Conservation (phyloP, 306 rosid species). For the Biancaea sappan region DNA sequence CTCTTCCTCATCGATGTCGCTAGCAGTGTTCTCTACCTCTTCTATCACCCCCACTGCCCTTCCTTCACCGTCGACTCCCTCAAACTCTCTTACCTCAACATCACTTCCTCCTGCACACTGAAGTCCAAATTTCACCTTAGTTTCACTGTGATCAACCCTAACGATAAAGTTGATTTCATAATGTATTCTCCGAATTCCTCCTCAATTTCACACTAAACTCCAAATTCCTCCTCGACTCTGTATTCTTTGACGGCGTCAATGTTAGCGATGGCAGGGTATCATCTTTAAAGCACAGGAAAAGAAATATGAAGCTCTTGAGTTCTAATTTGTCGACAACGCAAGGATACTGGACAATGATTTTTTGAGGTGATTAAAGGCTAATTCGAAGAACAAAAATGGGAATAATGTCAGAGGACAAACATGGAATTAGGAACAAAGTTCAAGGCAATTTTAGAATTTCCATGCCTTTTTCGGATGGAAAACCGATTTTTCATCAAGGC, state of each 20-base stretch:
- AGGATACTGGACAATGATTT: slow-evolving; percentile 35
- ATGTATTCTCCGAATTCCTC: slow-evolving; percentile 37
- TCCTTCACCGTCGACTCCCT: slow-evolving; percentile 42
- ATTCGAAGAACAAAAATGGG: slow-evolving; percentile 62
- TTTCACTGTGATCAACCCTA: slow-evolving; percentile 43
- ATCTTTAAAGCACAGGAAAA: slow-evolving; percentile 53
- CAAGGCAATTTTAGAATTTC: too few relatives aligned
- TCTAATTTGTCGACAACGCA: slow-evolving; percentile 40
- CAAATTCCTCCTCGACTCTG: too few relatives aligned
- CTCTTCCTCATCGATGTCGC: slow-evolving; percentile 59
- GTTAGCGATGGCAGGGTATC: slow-evolving; percentile 41
- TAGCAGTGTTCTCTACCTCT: slow-evolving; percentile 58
- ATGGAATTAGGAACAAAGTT: too few relatives aligned
- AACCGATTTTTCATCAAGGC: too few relatives aligned
- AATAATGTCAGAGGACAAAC: too few relatives aligned
- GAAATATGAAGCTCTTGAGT: slow-evolving; percentile 64
- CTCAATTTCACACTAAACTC: too few relatives aligned
- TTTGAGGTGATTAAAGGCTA: slow-evolving; percentile 41
- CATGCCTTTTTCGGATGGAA: too few relatives aligned
- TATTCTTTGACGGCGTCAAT: slow-evolving; percentile 19
- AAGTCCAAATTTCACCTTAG: slow-evolving; percentile 38
- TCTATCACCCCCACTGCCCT: slow-evolving; percentile 64
- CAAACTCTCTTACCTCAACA: slow-evolving; percentile 43
- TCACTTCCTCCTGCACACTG: slow-evolving; percentile 42
- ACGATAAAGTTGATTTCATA: slow-evolving; percentile 33